phyloP scores from a whole-genome alignment of 495 filamentous ascomycete species.

The Rusavskia elegans region DNA sequence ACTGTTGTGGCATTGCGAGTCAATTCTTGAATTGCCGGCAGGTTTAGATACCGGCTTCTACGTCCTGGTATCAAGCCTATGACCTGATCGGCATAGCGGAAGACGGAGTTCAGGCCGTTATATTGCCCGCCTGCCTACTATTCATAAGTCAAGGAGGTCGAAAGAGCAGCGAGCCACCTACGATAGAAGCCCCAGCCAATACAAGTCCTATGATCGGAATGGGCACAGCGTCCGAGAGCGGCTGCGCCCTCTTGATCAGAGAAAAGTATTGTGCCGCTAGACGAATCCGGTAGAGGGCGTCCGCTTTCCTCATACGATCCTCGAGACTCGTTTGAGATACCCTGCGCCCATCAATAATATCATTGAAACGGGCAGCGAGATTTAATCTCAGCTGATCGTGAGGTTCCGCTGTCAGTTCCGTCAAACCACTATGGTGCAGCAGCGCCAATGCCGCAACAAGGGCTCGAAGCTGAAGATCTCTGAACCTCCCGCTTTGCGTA shows the following conservation, averaged over 20 bases:
- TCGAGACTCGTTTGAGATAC: background rate
- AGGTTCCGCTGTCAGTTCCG: background rate
- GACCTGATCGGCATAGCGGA: background rate
- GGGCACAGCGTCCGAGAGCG: background rate
- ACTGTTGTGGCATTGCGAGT: background rate
- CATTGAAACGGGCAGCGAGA: conserved; percentile 1
- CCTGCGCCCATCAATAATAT: background rate
- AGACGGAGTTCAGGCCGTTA: background rate
- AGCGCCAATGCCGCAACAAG: conserved; percentile 6
- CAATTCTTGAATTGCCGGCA: background rate
- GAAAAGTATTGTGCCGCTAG: conserved; percentile 9
- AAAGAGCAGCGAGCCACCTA: background rate
- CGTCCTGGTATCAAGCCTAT: background rate
- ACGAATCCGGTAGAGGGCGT: background rate
- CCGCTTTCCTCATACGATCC: background rate
- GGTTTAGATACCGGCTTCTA: background rate
- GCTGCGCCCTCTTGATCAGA: background rate
- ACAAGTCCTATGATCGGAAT: background rate
- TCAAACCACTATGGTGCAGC: background rate
- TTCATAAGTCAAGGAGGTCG: background rate
- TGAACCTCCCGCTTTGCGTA: background rate
- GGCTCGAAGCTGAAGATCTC: conserved; percentile 3
- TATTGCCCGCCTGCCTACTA: background rate
- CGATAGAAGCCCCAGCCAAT: conserved; percentile 4
- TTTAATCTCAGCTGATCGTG: background rate